Evolutionary conservation across 495 filamentous ascomycete genomes (phyloP).

Genomic region (Tuber borchii): DNA sequence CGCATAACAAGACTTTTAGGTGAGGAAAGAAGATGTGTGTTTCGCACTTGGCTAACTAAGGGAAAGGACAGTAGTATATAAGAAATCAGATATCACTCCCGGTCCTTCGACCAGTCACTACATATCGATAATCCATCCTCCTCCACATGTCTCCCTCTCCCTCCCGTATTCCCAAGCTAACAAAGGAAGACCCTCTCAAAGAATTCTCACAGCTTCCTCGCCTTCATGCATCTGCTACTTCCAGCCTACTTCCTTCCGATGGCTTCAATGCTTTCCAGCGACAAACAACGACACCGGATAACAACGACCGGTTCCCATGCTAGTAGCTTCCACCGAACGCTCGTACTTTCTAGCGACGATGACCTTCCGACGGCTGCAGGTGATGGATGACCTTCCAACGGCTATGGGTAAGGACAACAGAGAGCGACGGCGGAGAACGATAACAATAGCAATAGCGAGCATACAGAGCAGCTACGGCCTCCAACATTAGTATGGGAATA

Average conservation of each 20-base stretch:
- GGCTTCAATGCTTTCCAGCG: background rate
- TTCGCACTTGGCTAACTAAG: background rate
- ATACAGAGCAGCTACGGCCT: background rate
- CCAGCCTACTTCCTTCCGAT: no score
- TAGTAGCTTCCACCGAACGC: background rate
- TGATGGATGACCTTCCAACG: background rate
- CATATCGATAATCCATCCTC: background rate
- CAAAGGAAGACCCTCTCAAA: background rate
- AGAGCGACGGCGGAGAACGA: background rate
- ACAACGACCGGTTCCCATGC: background rate
- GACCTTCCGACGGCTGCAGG: background rate
- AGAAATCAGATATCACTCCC: background rate
- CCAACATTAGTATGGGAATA: background rate
- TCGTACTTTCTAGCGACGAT: no score
- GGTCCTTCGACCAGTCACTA: background rate
- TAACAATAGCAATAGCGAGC: background rate
- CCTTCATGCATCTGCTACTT: background rate
- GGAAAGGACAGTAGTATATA: background rate
- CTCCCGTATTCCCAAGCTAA: background rate
- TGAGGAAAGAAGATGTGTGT: background rate
- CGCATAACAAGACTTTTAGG: background rate
- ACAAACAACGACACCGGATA: background rate
- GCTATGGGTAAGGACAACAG: background rate
- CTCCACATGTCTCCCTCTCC: background rate
- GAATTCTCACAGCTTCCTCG: background rate